Percentiles rank a stretch among this genome's conserved stretches.
Conservation (phyloP, 441 rosid genomes). For the Metrosideros polymorpha region DNA sequence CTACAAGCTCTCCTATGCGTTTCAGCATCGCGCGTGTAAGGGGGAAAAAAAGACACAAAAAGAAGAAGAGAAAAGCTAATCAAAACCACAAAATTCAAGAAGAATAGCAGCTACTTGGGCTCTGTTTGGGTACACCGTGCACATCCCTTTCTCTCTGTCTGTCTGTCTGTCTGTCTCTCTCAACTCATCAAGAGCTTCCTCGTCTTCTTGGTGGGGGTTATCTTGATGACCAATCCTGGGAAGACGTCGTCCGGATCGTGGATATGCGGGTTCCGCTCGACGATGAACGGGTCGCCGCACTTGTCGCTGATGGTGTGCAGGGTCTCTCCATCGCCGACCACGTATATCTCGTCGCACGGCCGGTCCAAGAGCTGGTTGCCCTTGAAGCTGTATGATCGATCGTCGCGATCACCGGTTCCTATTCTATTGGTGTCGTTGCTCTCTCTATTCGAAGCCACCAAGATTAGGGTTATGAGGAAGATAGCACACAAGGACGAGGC, state of each 20-base stretch:
- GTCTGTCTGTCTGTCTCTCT: too few species aligned
- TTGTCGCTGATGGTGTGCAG: slow-evolving; percentile 10
- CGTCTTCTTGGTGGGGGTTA: background rate
- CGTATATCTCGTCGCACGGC: slow-evolving; percentile 12
- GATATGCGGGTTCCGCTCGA: slow-evolving; percentile 6
- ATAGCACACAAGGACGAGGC: background rate
- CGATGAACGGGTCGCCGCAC: slow-evolving; percentile 6
- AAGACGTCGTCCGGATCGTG: slow-evolving; percentile 6
- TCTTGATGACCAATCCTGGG: background rate
- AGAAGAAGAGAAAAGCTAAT: background rate
- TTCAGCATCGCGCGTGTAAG: background rate
- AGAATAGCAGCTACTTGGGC: background rate
- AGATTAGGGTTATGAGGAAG: background rate
- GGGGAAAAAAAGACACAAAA: background rate
- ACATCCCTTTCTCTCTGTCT: background rate
- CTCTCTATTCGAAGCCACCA: background rate
- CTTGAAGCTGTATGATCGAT: background rate
- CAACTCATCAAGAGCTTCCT: background rate
- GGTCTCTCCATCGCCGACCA: slow-evolving; percentile 6
- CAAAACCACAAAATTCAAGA: background rate
- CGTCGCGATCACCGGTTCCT: background rate
- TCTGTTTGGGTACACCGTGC: background rate
- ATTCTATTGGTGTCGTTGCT: background rate
- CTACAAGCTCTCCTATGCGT: background rate
- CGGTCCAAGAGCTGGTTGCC: background rate